These are phyloP conservation scores for Aulographum hederae DNA, from an alignment of 2,329 filamentous ascomycete genomes.

Conservation along the genomic window DNA sequence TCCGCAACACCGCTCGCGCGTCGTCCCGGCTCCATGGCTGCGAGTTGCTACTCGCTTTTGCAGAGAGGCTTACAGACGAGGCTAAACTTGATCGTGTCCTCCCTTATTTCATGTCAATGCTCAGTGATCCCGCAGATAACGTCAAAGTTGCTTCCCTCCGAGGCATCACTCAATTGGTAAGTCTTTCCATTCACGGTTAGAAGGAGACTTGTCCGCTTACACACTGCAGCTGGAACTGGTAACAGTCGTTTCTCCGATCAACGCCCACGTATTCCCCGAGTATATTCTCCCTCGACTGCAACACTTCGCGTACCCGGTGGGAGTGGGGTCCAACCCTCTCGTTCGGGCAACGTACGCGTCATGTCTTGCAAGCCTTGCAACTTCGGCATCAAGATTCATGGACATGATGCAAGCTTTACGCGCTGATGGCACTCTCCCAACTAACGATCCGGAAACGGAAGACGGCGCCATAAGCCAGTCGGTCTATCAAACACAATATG, in stretches of 20 bases:
- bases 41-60: slow-evolving; percentile 79
- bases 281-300: slow-evolving; percentile 44
- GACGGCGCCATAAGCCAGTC: slow-evolving; percentile 48
- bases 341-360: slow-evolving; percentile 86
- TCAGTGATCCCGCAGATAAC: slow-evolving; percentile 63
- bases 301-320: slow-evolving; percentile 33
- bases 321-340: slow-evolving; percentile 40
- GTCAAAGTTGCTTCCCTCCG: slow-evolving; percentile 75
- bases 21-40: slow-evolving; percentile 79
- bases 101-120: slow-evolving; percentile 68
- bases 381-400: slow-evolving; percentile 67
- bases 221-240: slow-evolving; percentile 52
- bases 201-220: too few species aligned
- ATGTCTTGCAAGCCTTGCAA: slow-evolving; percentile 74
- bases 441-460: slow-evolving; percentile 64
- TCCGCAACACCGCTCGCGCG: slow-evolving; percentile 76
- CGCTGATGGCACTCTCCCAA: slow-evolving; percentile 55
- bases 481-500: slow-evolving; percentile 68
- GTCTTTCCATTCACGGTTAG: too few species aligned
- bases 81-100: slow-evolving; percentile 86
- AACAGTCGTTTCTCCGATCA: slow-evolving; percentile 62
- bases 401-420: slow-evolving; percentile 81
- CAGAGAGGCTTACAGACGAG: slow-evolving; percentile 82
- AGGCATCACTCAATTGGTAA: slow-evolving; percentile 63
- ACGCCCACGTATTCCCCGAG: slow-evolving; percentile 48